Evolutionary conservation across 331 rosid species (phyloP).

Genomic region (Stylosanthes scabra): DNA sequence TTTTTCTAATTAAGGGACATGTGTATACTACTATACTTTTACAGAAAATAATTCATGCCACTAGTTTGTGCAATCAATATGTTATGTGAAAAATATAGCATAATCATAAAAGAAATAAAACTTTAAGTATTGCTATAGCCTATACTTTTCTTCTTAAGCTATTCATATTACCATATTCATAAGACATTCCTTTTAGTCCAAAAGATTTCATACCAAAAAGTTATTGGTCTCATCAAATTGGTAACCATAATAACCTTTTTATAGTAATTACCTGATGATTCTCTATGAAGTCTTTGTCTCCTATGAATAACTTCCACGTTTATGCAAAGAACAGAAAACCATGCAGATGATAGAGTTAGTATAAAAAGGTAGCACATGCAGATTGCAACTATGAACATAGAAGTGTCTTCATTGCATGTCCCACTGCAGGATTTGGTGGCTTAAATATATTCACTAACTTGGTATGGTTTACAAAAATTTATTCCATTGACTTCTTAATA

Average conservation of each 20-base stretch:
- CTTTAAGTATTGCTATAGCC: too few relatives aligned
- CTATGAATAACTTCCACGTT: neutral
- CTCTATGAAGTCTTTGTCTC: neutral
- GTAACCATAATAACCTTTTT: neutral
- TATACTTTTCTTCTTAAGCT: too few relatives aligned
- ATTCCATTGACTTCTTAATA: constrained; percentile 10
- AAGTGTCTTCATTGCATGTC: constrained; percentile 15
- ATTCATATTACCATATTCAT: too few relatives aligned
- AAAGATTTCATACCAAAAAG: neutral
- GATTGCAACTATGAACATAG: neutral
- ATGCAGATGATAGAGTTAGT: neutral
- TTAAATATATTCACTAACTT: constrained; percentile 18
- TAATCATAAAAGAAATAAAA: too few relatives aligned
- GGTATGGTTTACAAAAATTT: neutral
- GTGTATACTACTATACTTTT: neutral
- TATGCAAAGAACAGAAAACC: neutral
- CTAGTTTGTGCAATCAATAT: neutral
- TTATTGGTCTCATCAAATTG: constrained; percentile 2
- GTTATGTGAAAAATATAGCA: too few relatives aligned
- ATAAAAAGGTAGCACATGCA: neutral
- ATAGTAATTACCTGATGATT: constrained; percentile 5
- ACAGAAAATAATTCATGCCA: neutral
- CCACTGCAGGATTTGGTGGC: neutral
- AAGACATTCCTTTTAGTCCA: neutral
- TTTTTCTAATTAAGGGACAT: constrained; percentile 1